phyloP scores from a whole-genome alignment of 2,329 filamentous ascomycete species.

The Penicillium fuscoglaucum region DNA sequence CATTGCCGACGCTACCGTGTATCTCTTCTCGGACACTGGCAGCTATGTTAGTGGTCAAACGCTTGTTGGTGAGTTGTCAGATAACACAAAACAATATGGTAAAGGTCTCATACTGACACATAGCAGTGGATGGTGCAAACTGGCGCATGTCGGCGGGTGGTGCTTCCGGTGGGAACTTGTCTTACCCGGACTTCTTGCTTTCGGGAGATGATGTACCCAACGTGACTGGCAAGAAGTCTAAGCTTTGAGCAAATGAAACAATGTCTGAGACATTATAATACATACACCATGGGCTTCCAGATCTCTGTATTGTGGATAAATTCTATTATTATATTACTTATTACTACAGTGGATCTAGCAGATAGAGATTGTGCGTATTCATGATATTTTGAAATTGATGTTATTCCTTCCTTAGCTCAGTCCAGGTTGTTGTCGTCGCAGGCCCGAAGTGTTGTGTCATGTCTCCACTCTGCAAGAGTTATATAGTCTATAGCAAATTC shows the following conservation, averaged over 20 bases:
- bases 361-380: background rate
- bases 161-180: constrained; percentile 39
- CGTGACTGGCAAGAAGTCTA: constrained; percentile 58
- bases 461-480: background rate
- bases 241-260: constrained; percentile 42
- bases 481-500: background rate
- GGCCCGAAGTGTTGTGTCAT: background rate
- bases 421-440: background rate
- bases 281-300: constrained; percentile 2
- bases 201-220: constrained; percentile 56
- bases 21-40: constrained; percentile 79
- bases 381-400: background rate
- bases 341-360: background rate
- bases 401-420: background rate
- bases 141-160: constrained; percentile 41
- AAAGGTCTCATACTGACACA: background rate
- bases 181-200: constrained; percentile 62
- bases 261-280: background rate
- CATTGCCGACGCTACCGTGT: constrained; percentile 90
- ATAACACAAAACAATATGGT: background rate
- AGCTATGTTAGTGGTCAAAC: constrained; percentile 83
- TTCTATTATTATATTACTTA: background rate
- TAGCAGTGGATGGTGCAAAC: constrained; percentile 42
- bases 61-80: constrained; percentile 58
- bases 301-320: background rate